Evolutionary conservation across 2,329 filamentous ascomycete genomes (phyloP).

Genomic region (Chrysoporthe puriensis): DNA sequence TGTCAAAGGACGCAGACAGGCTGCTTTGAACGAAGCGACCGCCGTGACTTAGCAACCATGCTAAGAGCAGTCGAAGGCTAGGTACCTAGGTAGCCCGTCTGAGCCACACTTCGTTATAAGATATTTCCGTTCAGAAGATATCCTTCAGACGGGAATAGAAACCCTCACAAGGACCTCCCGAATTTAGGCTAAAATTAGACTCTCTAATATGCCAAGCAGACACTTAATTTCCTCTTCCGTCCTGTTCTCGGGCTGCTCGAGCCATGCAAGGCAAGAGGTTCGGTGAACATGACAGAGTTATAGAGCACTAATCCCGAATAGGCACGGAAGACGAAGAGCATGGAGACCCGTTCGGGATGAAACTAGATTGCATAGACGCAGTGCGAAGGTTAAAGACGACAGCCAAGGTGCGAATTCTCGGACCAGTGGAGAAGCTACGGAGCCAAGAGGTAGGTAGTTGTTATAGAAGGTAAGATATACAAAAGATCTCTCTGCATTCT

Average conservation of each 20-base stretch:
- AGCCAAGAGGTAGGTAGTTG: not conserved
- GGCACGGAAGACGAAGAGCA: not conserved
- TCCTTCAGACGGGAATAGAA: not conserved
- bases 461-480: not conserved
- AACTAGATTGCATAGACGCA: not conserved
- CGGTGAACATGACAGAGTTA: too few species aligned
- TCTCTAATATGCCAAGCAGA: not conserved
- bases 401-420: not conserved
- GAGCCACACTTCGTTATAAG: not conserved
- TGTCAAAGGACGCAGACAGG: too few species aligned
- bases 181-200: constrained; percentile 8
- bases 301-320: not conserved
- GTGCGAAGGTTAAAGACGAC: not conserved
- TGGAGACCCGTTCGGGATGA: not conserved
- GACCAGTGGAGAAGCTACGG: not conserved
- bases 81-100: too few species aligned
- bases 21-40: too few species aligned
- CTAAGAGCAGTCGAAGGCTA: too few species aligned
- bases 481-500: not conserved
- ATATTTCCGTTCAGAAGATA: not conserved
- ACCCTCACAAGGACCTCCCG: not conserved
- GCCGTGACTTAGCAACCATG: too few species aligned
- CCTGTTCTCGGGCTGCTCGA: not conserved
- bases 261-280: not conserved
- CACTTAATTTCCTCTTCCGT: not conserved